Base-by-base conservation (phyloP, 768 basidiomycete genomes). In the Rhizopogon salebrosus region DNA sequence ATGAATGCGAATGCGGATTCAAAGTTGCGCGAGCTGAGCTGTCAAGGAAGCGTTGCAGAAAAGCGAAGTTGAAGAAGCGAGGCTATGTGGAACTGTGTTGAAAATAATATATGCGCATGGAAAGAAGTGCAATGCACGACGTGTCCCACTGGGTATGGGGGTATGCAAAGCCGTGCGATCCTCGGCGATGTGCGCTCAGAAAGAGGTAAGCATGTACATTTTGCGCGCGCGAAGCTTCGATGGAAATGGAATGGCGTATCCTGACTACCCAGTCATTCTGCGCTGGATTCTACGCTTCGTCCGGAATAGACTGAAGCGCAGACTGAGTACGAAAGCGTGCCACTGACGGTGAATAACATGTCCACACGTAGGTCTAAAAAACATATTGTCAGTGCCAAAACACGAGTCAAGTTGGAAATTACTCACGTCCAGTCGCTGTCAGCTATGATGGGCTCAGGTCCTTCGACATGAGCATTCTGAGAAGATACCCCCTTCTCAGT, bases 261-360 rank as follows among this genome's bases (percentile, higher is more conserved):
- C 20, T 23, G 49, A 45, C 69, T 55, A 67, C 31, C 65, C 59
- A 6, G 65, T 63, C 59, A 68, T 34, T 29, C 60, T 57, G 40
- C 69, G 66, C 46, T 57, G 57, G 20, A 72, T 60, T 54, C 68
- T 56, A 41, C 74, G 73, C 54, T 76, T 74, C 18, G 73, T 76
- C 49, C 83, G 70, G 64, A 85, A 86, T 39, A 85, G 66, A 52
- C 73, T 69, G 59, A 86, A 84, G 39, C 81, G 73, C 27, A 85
- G 57, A 53, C 80, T 68, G 20, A 86, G 74, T 0, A 73, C 64
- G 26, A 85, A 55, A 8, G 83, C 81, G 59, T 83, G 80, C 84
- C 85, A 85, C 53, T 83, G 79, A 8, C 79, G 71, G 52, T 72
- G 70, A 39, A 86, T 65, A 42, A 67, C 70, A 62, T 83, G 72